Evolutionary conservation across 225 moss, liverwort and hornwort genomes (phyloP).

Genomic region (Ulota crispa): DNA sequence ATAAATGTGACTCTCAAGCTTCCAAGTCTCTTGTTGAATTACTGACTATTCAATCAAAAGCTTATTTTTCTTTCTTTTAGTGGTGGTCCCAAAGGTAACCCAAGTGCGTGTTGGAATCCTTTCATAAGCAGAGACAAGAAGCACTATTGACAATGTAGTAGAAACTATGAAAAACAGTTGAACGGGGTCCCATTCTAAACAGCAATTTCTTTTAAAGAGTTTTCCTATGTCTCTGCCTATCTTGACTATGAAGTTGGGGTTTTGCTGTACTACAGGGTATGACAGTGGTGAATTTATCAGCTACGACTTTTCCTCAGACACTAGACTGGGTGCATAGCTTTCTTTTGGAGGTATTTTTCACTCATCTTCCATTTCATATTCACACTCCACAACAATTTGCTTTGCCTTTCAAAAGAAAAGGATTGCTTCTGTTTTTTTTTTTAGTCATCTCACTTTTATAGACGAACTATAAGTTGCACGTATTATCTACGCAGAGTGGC

Average conservation of each 20-base stretch:
- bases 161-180: not conserved
- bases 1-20: too few species aligned
- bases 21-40: too few species aligned
- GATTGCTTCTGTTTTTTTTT: not conserved
- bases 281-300: constrained; percentile 88
- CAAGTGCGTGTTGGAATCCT: not conserved
- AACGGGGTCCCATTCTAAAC: not conserved
- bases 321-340: constrained; percentile 95
- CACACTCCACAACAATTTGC: not conserved
- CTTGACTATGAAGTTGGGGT: not conserved
- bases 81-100: too few species aligned
- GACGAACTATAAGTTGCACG: not conserved
- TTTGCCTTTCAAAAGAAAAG: not conserved
- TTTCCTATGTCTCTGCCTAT: not conserved
- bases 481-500: not conserved
- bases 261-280: constrained; percentile 57
- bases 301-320: constrained; percentile 91
- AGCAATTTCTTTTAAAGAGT: not conserved
- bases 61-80: too few species aligned
- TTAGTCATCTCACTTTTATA: not conserved
- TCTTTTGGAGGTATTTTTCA: constrained; percentile 68
- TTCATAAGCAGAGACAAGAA: not conserved
- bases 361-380: not conserved
- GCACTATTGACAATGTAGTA: too few species aligned
- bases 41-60: too few species aligned